These are phyloP conservation scores for Carex parvula DNA, from an alignment of 176 grass and related monocot species.

Conservation along the genomic window DNA sequence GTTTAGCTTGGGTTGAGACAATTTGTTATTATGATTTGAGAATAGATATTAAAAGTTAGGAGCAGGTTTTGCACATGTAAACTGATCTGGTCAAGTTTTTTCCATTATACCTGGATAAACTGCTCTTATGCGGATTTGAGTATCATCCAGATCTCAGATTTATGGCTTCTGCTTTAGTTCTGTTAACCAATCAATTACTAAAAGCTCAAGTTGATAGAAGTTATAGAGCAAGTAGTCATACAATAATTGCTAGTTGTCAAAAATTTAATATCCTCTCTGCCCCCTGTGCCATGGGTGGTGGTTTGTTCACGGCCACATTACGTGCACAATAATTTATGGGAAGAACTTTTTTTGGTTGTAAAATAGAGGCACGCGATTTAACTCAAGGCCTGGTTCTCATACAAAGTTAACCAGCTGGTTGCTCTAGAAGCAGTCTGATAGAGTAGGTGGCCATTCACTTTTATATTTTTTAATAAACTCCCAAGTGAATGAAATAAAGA, in stretches of 20 bases:
- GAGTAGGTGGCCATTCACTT: not conserved
- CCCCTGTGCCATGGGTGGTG: not conserved
- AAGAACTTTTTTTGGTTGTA: not conserved
- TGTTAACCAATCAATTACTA: not conserved
- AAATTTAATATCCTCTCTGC: not conserved
- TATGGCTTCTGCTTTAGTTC: not conserved
- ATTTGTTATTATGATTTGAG: conserved; percentile 4
- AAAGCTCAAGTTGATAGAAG: not conserved
- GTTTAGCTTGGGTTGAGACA: not conserved
- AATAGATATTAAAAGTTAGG: not conserved
- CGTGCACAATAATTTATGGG: not conserved
- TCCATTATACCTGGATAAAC: not conserved
- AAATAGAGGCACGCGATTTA: not conserved
- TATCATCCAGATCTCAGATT: not conserved
- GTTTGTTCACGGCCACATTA: not conserved
- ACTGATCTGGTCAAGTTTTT: not conserved
- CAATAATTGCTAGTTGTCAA: not conserved
- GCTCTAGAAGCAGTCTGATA: not conserved
- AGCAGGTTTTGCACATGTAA: not conserved
- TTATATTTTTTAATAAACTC: not conserved
- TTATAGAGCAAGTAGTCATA: not conserved
- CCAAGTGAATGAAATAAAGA: not conserved
- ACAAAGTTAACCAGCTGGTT: not conserved
- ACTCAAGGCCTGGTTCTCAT: not conserved
- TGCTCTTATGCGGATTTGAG: not conserved